Evolutionary conservation across 2,329 filamentous ascomycete genomes (phyloP).

Genomic region (Verticillium tricorpus): DNA sequence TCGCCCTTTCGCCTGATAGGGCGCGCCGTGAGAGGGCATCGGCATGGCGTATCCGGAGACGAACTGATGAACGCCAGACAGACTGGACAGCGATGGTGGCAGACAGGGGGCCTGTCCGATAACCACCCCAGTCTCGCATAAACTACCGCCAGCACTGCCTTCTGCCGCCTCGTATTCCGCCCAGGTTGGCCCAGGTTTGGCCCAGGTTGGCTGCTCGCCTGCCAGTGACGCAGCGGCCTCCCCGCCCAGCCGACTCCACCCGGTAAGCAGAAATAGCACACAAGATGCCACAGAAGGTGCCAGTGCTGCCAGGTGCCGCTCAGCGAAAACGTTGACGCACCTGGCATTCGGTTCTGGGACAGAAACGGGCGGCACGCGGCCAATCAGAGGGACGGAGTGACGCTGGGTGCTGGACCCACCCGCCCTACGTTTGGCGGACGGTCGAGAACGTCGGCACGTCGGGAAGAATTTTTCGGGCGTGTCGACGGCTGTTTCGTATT

Average conservation of each 20-base stretch:
- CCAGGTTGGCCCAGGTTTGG: not conserved
- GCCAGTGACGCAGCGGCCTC: not conserved
- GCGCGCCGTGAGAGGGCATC: not conserved
- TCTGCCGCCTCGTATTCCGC: not conserved
- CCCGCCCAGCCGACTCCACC: not conserved
- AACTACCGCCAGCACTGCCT: not conserved
- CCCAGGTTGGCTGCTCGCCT: not conserved
- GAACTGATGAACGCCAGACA: not conserved
- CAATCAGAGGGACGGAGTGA: not conserved
- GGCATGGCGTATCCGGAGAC: not conserved
- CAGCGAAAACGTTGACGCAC: not conserved
- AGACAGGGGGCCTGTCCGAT: not conserved
- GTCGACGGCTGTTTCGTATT: not conserved
- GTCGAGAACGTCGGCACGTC: not conserved
- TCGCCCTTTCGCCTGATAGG: not conserved
- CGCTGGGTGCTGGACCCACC: not conserved
- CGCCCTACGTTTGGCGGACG: not conserved
- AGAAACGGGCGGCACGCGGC: too few relatives aligned
- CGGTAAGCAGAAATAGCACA: not conserved
- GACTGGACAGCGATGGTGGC: not conserved
- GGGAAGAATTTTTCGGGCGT: not conserved
- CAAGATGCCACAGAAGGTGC: not conserved
- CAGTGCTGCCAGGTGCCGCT: not conserved
- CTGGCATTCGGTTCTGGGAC: not conserved
- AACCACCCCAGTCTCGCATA: not conserved